Conservation (phyloP, 352 stramenopile genomes). For the Globisporangium takayamanum region DNA sequence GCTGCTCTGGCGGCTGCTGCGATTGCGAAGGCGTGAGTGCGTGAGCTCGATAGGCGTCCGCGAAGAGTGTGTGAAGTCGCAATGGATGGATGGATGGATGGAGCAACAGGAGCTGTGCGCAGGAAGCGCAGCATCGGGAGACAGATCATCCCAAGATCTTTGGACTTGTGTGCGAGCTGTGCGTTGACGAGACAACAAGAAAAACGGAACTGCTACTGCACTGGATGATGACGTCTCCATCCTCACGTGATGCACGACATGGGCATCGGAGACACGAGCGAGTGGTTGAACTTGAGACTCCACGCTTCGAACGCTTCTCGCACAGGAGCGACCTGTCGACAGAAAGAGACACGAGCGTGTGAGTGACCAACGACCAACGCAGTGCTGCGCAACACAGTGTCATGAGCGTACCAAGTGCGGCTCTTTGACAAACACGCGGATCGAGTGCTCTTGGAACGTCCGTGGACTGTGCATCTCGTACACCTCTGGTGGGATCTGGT, state of each 20-base stretch:
- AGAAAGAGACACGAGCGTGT: conserved; percentile 1
- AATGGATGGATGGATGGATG: background rate
- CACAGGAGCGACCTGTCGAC: conserved; percentile 30
- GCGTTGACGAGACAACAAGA: too few relatives aligned
- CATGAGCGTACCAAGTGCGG: conserved; percentile 34
- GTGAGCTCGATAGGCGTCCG: background rate
- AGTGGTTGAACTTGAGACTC: conserved; percentile 47
- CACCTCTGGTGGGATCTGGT: conserved; percentile 35
- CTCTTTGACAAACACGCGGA: conserved; percentile 72
- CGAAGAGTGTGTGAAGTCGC: background rate
- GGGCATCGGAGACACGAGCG: conserved; percentile 26
- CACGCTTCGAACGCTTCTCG: conserved; percentile 51
- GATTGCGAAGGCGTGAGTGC: conserved; percentile 31
- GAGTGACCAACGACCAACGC: background rate
- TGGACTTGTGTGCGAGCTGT: too few relatives aligned
- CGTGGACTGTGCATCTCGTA: conserved; percentile 66
- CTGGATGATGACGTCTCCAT: background rate
- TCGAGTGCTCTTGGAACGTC: conserved; percentile 59
- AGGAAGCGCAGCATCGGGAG: too few relatives aligned
- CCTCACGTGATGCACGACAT: background rate
- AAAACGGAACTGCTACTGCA: too few relatives aligned
- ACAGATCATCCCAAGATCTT: too few relatives aligned
- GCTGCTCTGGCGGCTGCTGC: conserved; percentile 36
- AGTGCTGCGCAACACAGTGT: background rate
- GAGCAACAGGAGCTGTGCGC: background rate